Evolutionary conservation across 495 filamentous ascomycete genomes (phyloP).

Genomic region (Aspergillus mulundensis): DNA sequence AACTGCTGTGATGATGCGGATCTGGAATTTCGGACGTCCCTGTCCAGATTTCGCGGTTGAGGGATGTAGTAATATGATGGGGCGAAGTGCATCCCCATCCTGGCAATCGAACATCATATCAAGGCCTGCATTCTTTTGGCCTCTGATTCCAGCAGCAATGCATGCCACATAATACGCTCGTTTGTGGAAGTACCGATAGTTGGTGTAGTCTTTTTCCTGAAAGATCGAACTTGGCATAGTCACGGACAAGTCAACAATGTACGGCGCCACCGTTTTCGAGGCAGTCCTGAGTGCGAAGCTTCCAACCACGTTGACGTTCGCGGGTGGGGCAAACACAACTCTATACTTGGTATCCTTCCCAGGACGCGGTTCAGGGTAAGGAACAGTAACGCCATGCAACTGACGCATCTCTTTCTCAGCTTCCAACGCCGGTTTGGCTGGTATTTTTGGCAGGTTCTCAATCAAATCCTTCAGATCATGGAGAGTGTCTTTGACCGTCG

Average conservation of each 20-base stretch:
- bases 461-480: slow-evolving; percentile 71
- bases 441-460: slow-evolving; percentile 57
- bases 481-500: slow-evolving; percentile 62
- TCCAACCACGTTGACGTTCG: slow-evolving; percentile 80
- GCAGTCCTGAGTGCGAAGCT: slow-evolving; percentile 79
- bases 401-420: slow-evolving; percentile 65
- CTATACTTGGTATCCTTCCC: slow-evolving; percentile 71
- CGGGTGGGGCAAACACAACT: slow-evolving; percentile 69
- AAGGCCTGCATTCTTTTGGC: slow-evolving; percentile 47
- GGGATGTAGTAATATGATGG: slow-evolving; percentile 59
- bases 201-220: slow-evolving; percentile 91
- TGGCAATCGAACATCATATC: slow-evolving; percentile 61
- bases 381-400: slow-evolving; percentile 61
- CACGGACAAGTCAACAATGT: slow-evolving; percentile 75
- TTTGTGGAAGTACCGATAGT: slow-evolving; percentile 93
- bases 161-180: slow-evolving; percentile 86
- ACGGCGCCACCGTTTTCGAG: slow-evolving; percentile 51
- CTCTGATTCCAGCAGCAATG: slow-evolving; percentile 64
- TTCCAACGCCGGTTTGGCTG: slow-evolving; percentile 56
- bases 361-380: slow-evolving; percentile 77
- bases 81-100: slow-evolving; percentile 74
- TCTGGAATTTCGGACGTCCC: slow-evolving; percentile 46
- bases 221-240: slow-evolving; percentile 77
- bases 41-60: slow-evolving; percentile 24
- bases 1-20: slow-evolving; percentile 74